phyloP scores from a whole-genome alignment of 805 yeast genomes.

The Brettanomyces custersianus region DNA sequence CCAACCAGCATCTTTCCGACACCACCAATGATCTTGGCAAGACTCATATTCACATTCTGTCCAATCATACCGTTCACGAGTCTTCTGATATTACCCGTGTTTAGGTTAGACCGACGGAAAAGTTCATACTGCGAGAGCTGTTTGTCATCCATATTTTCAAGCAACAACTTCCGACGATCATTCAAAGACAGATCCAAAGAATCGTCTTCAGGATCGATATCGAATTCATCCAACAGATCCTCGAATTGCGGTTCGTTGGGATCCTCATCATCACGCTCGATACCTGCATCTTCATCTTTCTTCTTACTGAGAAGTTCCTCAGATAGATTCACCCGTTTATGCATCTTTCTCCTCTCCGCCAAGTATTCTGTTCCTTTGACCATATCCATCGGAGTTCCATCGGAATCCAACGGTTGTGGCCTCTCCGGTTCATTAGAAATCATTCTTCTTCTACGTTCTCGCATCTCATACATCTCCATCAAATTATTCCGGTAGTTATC shows the following conservation, averaged over 20 bases:
- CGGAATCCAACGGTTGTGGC: constrained; percentile 3
- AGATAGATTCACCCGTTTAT: constrained; percentile 14
- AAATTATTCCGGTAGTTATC: not conserved
- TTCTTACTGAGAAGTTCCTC: constrained; percentile 17
- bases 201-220: constrained; percentile 23
- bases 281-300: constrained; percentile 22
- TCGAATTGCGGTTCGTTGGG: constrained; percentile 20
- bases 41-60: constrained; percentile 70
- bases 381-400: constrained; percentile 19
- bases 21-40: constrained; percentile 77
- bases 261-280: constrained; percentile 15
- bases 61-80: constrained; percentile 71
- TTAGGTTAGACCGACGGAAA: constrained; percentile 68
- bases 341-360: constrained; percentile 15
- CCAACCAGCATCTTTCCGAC: constrained; percentile 85
- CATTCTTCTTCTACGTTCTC: not conserved
- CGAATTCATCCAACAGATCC: constrained; percentile 22
- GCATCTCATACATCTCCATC: too few species aligned
- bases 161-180: constrained; percentile 51
- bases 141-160: constrained; percentile 66
- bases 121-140: constrained; percentile 86
- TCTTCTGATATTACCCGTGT: constrained; percentile 69
- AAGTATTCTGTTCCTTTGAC: constrained; percentile 17
- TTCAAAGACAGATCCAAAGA: constrained; percentile 35
- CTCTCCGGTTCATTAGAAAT: constrained; percentile 2